phyloP scores from a whole-genome alignment of 2,329 filamentous ascomycete genomes.

The Raffaelea ambrosiae region DNA sequence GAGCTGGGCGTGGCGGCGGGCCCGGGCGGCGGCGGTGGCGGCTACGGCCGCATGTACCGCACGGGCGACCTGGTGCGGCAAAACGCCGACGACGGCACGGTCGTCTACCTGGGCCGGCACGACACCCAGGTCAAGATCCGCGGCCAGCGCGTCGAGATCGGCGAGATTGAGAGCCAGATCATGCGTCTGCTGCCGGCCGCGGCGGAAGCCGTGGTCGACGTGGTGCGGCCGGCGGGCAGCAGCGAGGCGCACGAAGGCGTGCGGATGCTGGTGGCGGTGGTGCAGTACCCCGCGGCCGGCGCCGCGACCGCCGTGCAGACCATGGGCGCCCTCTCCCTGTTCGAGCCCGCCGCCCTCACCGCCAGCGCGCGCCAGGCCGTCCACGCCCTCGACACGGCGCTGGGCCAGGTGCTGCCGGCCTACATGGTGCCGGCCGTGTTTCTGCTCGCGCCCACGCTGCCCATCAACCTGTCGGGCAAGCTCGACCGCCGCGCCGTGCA shows the following conservation, averaged over 20 bases:
- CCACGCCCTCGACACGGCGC: neutral
- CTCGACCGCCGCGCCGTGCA: constrained; percentile 24
- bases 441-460: neutral
- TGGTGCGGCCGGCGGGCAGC: too few species aligned
- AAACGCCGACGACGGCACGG: neutral
- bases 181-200: neutral
- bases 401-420: neutral
- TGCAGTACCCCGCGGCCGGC: too few species aligned
- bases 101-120: neutral
- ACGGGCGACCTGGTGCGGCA: constrained; percentile 4
- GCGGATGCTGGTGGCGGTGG: too few species aligned
- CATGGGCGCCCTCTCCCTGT: too few species aligned
- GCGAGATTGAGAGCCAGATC: neutral
- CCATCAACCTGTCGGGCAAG: constrained; percentile 24
- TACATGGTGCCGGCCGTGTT: neutral
- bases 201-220: neutral
- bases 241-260: too few species aligned
- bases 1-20: neutral
- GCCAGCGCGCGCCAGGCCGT: too few species aligned
- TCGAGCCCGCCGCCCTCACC: neutral
- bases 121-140: constrained; percentile 6
- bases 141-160: constrained; percentile 3
- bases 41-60: constrained; percentile 2
- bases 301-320: too few species aligned
- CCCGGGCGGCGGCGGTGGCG: neutral